Conservation (phyloP, 345 rosid species). For the Eutrema heterophyllum region DNA sequence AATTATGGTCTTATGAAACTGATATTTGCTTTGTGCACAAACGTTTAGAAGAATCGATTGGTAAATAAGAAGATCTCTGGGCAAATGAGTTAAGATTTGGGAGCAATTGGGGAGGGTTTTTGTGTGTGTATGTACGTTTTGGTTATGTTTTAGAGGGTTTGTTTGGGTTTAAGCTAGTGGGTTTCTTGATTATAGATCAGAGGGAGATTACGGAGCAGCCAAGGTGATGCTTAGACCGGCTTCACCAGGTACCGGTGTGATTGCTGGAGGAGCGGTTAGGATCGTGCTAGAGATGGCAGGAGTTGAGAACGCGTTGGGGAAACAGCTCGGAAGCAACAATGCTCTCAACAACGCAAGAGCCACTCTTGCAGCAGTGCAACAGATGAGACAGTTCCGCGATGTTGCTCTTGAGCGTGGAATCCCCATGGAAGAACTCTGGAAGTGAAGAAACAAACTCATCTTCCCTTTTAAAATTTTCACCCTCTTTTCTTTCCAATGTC, state of each 20-base stretch:
- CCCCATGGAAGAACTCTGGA: conserved; percentile 92
- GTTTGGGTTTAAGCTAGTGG: not conserved
- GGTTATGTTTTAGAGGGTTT: not conserved
- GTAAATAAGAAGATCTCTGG: not conserved
- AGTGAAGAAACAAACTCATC: conserved; percentile 34
- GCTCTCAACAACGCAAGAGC: conserved; percentile 95
- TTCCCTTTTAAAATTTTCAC: not conserved
- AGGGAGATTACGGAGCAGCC: conserved; percentile 83
- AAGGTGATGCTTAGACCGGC: conserved; percentile 96
- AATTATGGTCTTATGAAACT: not conserved
- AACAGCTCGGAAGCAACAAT: conserved; percentile 73
- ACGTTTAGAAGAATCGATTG: not conserved
- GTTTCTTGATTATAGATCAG: conserved; percentile 44
- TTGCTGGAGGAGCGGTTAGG: conserved; percentile 91
- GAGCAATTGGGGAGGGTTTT: not conserved
- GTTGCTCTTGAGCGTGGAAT: conserved; percentile 87
- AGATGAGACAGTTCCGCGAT: conserved; percentile 78
- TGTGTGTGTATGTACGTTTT: not conserved
- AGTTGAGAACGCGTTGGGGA: conserved; percentile 77
- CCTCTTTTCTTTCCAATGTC: not conserved
- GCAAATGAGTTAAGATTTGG: not conserved
- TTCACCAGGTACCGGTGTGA: conserved; percentile 88
- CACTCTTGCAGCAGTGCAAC: conserved; percentile 65
- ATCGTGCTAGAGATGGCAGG: conserved; percentile 94
- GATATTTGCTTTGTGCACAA: not conserved